Conservation (phyloP, 768 basidiomycete genomes). For the Gloeopeniophorella convolvens region DNA sequence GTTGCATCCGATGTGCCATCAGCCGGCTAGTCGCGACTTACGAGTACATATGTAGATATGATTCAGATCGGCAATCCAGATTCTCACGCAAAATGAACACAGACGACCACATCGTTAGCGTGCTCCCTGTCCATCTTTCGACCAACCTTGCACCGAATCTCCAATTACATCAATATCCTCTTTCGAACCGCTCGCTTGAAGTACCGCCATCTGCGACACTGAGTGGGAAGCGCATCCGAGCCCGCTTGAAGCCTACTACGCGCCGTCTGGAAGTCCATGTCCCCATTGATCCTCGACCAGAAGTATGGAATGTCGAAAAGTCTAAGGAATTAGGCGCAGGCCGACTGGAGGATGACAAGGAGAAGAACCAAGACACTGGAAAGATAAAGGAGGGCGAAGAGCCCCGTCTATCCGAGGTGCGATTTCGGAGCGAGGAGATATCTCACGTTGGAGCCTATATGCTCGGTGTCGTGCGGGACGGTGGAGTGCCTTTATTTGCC, state of each 20-base stretch:
- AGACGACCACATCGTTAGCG: conserved; percentile 57
- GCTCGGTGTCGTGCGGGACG: conserved; percentile 70
- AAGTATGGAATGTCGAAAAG: conserved; percentile 75
- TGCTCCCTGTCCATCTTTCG: conserved; percentile 69
- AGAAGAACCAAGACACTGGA: conserved; percentile 59
- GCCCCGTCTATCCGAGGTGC: conserved; percentile 59
- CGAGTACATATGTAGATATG: background rate
- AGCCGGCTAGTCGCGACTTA: too few relatives aligned
- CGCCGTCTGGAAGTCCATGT: conserved; percentile 71
- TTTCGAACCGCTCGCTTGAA: conserved; percentile 66
- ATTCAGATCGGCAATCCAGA: background rate
- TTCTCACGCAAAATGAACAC: conserved; percentile 17
- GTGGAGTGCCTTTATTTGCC: conserved; percentile 34
- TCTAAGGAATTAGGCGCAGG: conserved; percentile 61
- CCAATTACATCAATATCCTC: conserved; percentile 78
- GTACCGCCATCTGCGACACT: conserved; percentile 65
- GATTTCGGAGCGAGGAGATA: conserved; percentile 68
- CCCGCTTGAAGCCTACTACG: conserved; percentile 59
- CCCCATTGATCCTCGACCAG: conserved; percentile 71
- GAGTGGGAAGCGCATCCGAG: conserved; percentile 72
- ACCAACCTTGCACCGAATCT: conserved; percentile 54
- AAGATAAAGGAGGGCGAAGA: conserved; percentile 26
- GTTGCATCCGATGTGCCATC: too few relatives aligned
- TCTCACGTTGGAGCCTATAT: conserved; percentile 60
- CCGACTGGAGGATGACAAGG: conserved; percentile 65